Percentiles rank a stretch among this genome's conserved stretches.
Conservation (phyloP, 805 yeast species). For the Grigorovia jiainica region DNA sequence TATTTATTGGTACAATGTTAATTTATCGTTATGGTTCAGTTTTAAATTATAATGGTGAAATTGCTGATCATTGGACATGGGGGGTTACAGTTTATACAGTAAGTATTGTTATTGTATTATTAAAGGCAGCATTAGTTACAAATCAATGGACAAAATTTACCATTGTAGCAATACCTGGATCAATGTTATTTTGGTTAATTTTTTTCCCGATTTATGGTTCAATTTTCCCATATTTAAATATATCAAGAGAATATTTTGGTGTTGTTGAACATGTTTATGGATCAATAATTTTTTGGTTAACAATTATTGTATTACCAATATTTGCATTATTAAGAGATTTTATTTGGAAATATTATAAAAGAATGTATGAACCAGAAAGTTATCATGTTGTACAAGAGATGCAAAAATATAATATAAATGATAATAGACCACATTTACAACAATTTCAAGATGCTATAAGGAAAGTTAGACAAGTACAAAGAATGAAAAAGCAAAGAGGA, state of each 20-base stretch:
- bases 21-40: conserved; percentile 63
- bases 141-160: conserved; percentile 95
- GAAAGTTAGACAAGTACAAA: conserved; percentile 93
- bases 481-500: conserved; percentile 97
- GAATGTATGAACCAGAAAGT: conserved; percentile 84
- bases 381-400: conserved; percentile 95
- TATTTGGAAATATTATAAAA: conserved; percentile 87
- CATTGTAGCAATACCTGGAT: conserved; percentile 88
- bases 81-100: conserved; percentile 86
- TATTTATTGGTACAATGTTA: conserved; percentile 61
- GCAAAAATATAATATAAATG: conserved; percentile 89
- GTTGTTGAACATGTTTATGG: conserved; percentile 69
- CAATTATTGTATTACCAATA: conserved; percentile 61
- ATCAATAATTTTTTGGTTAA: conserved; percentile 74
- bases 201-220: conserved; percentile 82
- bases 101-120: conserved; percentile 79
- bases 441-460: conserved; percentile 95
- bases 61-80: conserved; percentile 89
- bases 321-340: conserved; percentile 80
- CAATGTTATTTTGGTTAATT: conserved; percentile 71
- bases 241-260: conserved; percentile 80
- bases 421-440: conserved; percentile 90
- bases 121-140: conserved; percentile 89
- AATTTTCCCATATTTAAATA: conserved; percentile 73
- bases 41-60: conserved; percentile 49